These are phyloP conservation scores for Lentinus polychrous DNA, from an alignment of 1,284 basidiomycete genomes.

Conservation along the genomic window DNA sequence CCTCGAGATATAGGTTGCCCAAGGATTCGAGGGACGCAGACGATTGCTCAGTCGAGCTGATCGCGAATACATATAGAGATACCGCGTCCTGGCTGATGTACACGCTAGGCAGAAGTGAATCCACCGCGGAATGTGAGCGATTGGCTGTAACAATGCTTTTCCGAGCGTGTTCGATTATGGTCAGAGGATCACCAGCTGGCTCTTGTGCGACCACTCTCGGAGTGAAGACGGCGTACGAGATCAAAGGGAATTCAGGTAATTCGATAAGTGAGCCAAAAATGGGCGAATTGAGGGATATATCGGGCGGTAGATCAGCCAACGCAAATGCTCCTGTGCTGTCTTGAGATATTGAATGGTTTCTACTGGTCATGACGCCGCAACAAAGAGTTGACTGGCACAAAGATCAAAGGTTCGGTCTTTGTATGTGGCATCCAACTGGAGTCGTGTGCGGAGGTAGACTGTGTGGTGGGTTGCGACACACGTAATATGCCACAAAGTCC, in stretches of 20 bases:
- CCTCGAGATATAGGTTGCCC: slow-evolving; percentile 32
- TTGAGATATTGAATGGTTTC: slow-evolving; percentile 17
- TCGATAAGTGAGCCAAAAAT: slow-evolving; percentile 33
- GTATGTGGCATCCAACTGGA: too few relatives aligned
- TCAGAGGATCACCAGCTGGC: slow-evolving; percentile 22
- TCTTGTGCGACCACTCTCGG: slow-evolving; percentile 21
- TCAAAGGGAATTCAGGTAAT: slow-evolving; percentile 28
- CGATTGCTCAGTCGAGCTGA: slow-evolving; percentile 27
- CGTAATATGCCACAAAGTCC: too few relatives aligned
- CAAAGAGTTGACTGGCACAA: too few relatives aligned
- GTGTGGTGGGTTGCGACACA: too few relatives aligned
- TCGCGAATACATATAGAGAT: slow-evolving; percentile 46
- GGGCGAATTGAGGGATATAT: slow-evolving; percentile 26
- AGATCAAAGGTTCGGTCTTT: too few relatives aligned
- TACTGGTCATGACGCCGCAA: slow-evolving; percentile 14
- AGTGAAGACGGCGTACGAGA: slow-evolving; percentile 42
- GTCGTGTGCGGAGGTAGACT: too few relatives aligned
- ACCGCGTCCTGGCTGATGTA: slow-evolving; percentile 34
- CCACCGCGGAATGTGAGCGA: slow-evolving; percentile 28
- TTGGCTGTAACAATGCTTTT: slow-evolving; percentile 38
- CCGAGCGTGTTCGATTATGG: slow-evolving; percentile 49
- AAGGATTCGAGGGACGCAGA: not conserved
- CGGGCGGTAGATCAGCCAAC: slow-evolving; percentile 25
- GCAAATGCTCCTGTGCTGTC: slow-evolving; percentile 27
- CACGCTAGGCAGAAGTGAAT: slow-evolving; percentile 46